These are phyloP conservation scores for Xerocomus brunneocitrinus DNA, from an alignment of 768 basidiomycete species.

Conservation along the genomic window DNA sequence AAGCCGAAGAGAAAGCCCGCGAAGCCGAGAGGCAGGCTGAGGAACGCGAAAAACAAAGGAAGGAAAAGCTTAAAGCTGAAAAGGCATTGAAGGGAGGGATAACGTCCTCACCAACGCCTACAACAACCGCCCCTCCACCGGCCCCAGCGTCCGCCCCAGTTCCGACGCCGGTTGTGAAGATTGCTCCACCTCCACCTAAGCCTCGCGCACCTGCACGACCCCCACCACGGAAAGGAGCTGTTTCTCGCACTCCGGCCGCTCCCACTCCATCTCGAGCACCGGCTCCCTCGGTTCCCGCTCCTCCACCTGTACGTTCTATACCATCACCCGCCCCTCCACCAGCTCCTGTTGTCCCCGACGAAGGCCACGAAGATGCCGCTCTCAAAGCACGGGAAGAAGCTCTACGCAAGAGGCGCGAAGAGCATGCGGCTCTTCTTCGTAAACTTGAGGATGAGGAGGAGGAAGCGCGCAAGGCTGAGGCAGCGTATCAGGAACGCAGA, in stretches of 20 bases:
- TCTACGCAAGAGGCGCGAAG: conserved; percentile 68
- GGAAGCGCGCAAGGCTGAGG: conserved; percentile 46
- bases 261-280: conserved; percentile 25
- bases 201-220: conserved; percentile 37
- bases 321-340: conserved; percentile 49
- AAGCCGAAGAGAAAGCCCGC: conserved; percentile 81
- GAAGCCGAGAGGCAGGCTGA: conserved; percentile 78
- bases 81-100: conserved; percentile 54
- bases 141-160: conserved; percentile 34
- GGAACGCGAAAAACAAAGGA: conserved; percentile 68
- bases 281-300: conserved; percentile 18
- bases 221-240: conserved; percentile 24
- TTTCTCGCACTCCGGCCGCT: conserved; percentile 11
- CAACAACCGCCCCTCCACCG: conserved; percentile 41
- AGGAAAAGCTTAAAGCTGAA: conserved; percentile 72
- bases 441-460: conserved; percentile 67
- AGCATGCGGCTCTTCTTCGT: conserved; percentile 63
- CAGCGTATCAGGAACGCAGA: conserved; percentile 33
- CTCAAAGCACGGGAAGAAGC: conserved; percentile 66
- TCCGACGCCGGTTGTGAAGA: conserved; percentile 35
- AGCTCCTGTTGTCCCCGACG: conserved; percentile 37
- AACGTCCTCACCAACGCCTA: conserved; percentile 38
- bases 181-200: conserved; percentile 34
- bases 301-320: conserved; percentile 35
- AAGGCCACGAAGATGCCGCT: conserved; percentile 75